These are phyloP conservation scores for Solioccasus polychromus DNA, from an alignment of 768 basidiomycete species.

Conservation along the genomic window DNA sequence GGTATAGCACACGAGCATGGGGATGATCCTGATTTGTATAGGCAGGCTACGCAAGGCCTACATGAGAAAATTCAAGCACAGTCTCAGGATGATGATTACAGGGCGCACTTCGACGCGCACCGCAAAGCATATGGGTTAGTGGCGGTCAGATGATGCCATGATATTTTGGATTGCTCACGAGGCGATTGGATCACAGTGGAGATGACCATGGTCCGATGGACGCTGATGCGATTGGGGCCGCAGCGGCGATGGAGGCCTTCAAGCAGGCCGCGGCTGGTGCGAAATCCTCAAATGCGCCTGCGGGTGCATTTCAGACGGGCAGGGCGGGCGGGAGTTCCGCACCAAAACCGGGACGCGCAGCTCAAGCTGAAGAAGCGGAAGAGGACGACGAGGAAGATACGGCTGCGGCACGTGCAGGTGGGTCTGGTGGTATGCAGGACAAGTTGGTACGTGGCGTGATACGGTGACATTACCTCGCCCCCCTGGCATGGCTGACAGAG, in stretches of 20 bases:
- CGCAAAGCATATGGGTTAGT: conserved; percentile 32
- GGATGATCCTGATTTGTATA: conserved; percentile 18
- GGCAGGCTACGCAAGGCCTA: conserved; percentile 21
- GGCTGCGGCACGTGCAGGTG: conserved; percentile 3
- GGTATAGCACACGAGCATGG: conserved; percentile 16
- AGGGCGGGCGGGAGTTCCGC: neutral
- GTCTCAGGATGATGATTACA: conserved; percentile 11
- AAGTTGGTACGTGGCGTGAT: conserved; percentile 25
- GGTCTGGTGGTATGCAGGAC: conserved; percentile 25
- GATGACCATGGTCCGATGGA: conserved; percentile 27
- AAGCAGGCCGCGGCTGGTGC: conserved; percentile 22
- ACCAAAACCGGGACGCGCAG: conserved; percentile 1
- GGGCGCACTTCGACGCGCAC: conserved; percentile 25
- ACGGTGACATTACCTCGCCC: no score
- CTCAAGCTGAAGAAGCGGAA: neutral
- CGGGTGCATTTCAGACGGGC: conserved; percentile 17
- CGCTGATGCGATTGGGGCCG: conserved; percentile 24
- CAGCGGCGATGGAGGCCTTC: conserved; percentile 31
- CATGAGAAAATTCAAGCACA: conserved; percentile 21
- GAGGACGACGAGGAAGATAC: conserved; percentile 10
- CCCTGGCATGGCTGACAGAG: neutral
- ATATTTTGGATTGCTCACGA: neutral
- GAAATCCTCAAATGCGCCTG: conserved; percentile 9
- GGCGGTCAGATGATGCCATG: no score
- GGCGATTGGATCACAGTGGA: conserved; percentile 5